Conservation (phyloP, 2,329 filamentous ascomycete species). For the Pseudogymnoascus sp. region DNA sequence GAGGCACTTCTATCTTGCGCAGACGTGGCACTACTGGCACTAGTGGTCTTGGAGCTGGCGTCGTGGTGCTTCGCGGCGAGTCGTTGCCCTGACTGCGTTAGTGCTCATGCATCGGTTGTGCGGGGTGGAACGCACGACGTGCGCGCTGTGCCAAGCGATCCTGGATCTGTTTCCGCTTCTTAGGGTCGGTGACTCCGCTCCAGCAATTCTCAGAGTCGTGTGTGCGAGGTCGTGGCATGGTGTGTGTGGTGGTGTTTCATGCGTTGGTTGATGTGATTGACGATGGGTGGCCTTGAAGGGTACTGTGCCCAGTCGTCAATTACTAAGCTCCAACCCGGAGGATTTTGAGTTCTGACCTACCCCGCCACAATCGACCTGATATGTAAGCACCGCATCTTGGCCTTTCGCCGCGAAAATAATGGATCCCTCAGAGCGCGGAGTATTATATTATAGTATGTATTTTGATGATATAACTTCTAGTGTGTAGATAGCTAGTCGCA, state of each 20-base stretch:
- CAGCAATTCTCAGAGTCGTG: slow-evolving; percentile 14
- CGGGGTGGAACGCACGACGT: slow-evolving; percentile 15
- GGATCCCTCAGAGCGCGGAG: too few relatives aligned
- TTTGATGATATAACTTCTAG: too few relatives aligned
- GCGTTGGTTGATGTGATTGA: neutral
- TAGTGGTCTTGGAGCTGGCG: neutral
- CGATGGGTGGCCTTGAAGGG: neutral
- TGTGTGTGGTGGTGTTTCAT: neutral
- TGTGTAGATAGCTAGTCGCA: too few relatives aligned
- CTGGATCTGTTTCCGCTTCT: slow-evolving; percentile 19
- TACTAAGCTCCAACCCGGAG: neutral
- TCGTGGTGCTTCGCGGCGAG: neutral
- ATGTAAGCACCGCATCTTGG: too few relatives aligned
- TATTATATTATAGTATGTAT: too few relatives aligned
- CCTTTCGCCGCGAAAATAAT: too few relatives aligned
- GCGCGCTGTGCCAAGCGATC: slow-evolving; percentile 19
- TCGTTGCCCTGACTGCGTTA: neutral
- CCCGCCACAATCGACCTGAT: too few relatives aligned
- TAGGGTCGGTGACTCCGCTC: slow-evolving; percentile 15
- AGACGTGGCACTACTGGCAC: too few relatives aligned
- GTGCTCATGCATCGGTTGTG: neutral
- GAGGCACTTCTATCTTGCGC: neutral
- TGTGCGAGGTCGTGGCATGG: neutral
- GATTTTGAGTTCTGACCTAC: neutral
- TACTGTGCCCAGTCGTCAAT: neutral